Evolutionary conservation across 306 rosid genomes (phyloP).

Genomic region (Acacia crassicarpa): DNA sequence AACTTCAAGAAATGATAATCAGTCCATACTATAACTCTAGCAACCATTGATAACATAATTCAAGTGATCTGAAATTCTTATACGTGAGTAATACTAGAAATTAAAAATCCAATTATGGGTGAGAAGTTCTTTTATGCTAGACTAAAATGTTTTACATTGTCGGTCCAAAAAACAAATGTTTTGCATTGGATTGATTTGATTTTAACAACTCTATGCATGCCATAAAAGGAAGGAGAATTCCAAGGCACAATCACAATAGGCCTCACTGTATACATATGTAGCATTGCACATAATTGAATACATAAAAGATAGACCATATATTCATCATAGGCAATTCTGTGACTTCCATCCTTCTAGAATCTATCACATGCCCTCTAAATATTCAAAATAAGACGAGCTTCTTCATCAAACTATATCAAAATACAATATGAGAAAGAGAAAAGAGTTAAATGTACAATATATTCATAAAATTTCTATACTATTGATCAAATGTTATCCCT

Average conservation of each 20-base stretch:
- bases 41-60: neutral
- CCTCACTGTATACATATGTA: neutral
- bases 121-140: constrained; percentile 9
- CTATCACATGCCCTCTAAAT: neutral
- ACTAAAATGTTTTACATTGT: neutral
- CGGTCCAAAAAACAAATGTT: neutral
- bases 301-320: neutral
- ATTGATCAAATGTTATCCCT: constrained; percentile 9
- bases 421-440: constrained; percentile 4
- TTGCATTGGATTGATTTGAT: neutral
- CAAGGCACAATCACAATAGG: neutral
- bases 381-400: constrained; percentile 3
- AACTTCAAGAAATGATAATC: constrained; percentile 7
- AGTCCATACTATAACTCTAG: constrained; percentile 25
- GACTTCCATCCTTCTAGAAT: neutral
- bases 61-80: constrained; percentile 10
- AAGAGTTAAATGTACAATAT: neutral
- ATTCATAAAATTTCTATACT: neutral
- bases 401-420: constrained; percentile 9
- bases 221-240: constrained; percentile 23
- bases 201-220: neutral
- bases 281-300: neutral
- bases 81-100: constrained; percentile 5
- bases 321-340: constrained; percentile 8
- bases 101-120: constrained; percentile 15